phyloP scores from a whole-genome alignment of 2,329 filamentous ascomycete species.

The Penicillium brevicompactum region DNA sequence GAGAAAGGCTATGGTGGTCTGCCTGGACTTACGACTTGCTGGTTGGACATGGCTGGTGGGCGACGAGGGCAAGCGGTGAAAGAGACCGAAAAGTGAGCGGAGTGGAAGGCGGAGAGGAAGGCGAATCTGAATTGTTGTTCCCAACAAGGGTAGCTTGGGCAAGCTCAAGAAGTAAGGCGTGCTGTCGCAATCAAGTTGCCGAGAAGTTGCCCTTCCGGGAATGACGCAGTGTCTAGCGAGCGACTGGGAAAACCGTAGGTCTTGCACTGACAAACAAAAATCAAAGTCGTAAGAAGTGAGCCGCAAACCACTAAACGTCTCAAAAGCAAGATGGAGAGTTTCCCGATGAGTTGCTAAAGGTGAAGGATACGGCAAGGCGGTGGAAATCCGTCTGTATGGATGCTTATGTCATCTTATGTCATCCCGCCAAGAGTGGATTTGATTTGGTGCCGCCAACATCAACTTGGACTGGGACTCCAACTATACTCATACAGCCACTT shows the following conservation, averaged over 20 bases:
- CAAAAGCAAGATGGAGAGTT: slow-evolving; percentile 9
- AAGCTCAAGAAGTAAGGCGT: slow-evolving; percentile 9
- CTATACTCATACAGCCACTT: no score
- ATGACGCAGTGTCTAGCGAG: slow-evolving; percentile 11
- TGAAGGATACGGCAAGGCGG: slow-evolving; percentile 37
- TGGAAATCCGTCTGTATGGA: slow-evolving; percentile 38
- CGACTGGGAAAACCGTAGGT: slow-evolving; percentile 1
- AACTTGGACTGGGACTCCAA: no score
- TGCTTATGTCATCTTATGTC: slow-evolving; percentile 36
- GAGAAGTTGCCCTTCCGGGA: slow-evolving; percentile 16
- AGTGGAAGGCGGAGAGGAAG: slow-evolving; percentile 5
- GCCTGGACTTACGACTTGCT: slow-evolving; percentile 49
- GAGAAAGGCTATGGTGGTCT: slow-evolving; percentile 16
- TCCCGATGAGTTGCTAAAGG: slow-evolving; percentile 37
- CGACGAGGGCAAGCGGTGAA: slow-evolving; percentile 16
- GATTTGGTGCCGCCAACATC: no score
- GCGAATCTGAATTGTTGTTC: slow-evolving; percentile 7
- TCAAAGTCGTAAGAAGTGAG: neutral
- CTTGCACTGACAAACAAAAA: neutral
- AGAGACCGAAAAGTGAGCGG: slow-evolving; percentile 1
- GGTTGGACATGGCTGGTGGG: slow-evolving; percentile 47
- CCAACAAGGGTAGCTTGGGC: slow-evolving; percentile 22
- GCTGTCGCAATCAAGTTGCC: slow-evolving; percentile 26
- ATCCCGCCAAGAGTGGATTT: neutral
- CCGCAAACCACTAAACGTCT: slow-evolving; percentile 2